Base-by-base conservation (phyloP, 306 rosid species). In the Cicer yamashitae region DNA sequence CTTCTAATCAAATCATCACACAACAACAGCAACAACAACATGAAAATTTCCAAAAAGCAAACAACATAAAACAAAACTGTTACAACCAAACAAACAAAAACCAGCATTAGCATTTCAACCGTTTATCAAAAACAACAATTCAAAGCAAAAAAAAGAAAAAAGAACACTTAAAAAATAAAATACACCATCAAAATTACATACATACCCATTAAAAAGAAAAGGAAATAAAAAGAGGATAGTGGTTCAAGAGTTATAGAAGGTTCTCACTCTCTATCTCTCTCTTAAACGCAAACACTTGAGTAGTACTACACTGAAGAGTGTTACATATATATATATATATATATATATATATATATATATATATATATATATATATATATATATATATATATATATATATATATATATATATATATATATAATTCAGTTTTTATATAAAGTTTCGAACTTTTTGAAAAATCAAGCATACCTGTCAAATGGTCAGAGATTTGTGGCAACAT, bases 191-290 rank as follows among this genome's bases (percentile, higher is more conserved):
- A 71, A 70, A 40, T 34, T n/a, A 10, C 82, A 14, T 80, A 52
- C 82, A 45, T 77, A 76, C 82, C 84, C 70, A 80, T 80, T 0
- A 64, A 83, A 75, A 14, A 74, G 6, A n/a, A 59, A 39, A 47
- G 48, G 10, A 50, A 17, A 68, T 61, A 54, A n/a, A 25, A 25
- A 25, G 30, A 25, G 30, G 30, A 17, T 12, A 63, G 57, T 18
- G 39, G 15, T 60, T 58, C 52, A 75, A 43, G 59, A 66, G 67
- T 63, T 2, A 25, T 25, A 25, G 30, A 25, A 25, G 3, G 30
- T 25, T 25, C 30, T 25, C 30, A 25, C 30, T 25, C 30, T 25
- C 30, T 25, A 2, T 22, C 1, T 25, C 30, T 25, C 30, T 25
- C 3, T 25, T 25, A 25, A 25, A 25, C 30, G 0, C 30, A 25